These are phyloP conservation scores for Ceratocystis lukuohia DNA, from an alignment of 2,329 filamentous ascomycete genomes.

Conservation along the genomic window DNA sequence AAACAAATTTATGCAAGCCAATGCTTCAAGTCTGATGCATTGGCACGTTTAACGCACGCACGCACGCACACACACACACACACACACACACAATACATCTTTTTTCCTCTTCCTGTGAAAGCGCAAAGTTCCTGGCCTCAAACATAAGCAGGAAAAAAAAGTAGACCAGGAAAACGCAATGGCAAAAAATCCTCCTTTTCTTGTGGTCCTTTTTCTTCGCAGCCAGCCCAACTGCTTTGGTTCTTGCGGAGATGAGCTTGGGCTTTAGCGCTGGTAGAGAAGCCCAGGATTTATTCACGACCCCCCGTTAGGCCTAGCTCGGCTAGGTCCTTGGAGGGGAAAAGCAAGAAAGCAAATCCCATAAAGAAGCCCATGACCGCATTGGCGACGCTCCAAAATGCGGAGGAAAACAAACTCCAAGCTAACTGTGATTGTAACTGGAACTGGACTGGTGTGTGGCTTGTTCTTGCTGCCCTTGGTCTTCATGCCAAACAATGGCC, in stretches of 20 bases:
- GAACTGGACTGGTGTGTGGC: not conserved
- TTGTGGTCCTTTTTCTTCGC: not conserved
- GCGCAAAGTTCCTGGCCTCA: constrained; percentile 1
- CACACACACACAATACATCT: not conserved
- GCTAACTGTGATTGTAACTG: too few species aligned
- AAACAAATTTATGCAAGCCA: constrained; percentile 20
- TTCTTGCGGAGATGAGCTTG: not conserved
- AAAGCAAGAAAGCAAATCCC: not conserved
- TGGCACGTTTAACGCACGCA: not conserved
- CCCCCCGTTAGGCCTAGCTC: not conserved
- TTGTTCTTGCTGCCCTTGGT: not conserved
- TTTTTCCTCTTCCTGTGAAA: not conserved
- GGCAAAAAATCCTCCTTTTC: not conserved
- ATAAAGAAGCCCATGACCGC: not conserved
- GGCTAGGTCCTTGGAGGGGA: not conserved
- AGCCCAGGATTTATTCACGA: not conserved
- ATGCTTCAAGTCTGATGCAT: constrained; percentile 4
- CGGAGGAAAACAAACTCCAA: too few species aligned
- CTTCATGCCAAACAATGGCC: not conserved
- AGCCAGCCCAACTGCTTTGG: not conserved
- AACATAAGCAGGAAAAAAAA: not conserved
- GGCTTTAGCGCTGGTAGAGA: not conserved
- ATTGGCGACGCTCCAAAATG: not conserved
- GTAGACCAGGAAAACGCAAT: not conserved
- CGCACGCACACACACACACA: not conserved